These are phyloP conservation scores for Epichloe gansuensis DNA, from an alignment of 2,329 filamentous ascomycete genomes.

Conservation along the genomic window DNA sequence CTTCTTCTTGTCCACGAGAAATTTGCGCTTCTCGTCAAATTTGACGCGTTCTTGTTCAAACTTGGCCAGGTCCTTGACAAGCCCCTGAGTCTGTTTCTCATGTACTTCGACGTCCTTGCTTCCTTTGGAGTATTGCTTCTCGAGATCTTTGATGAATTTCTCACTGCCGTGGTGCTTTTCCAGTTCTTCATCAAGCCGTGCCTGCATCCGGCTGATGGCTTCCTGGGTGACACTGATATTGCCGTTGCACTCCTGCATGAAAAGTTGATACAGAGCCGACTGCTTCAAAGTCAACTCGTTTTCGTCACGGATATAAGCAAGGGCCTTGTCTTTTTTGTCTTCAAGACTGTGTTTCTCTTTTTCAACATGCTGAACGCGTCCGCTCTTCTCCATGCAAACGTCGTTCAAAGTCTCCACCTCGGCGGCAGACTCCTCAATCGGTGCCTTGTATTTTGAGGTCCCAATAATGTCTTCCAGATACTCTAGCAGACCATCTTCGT, in stretches of 20 bases:
- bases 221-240: conserved; percentile 83
- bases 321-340: conserved; percentile 90
- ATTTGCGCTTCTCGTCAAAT: conserved; percentile 95
- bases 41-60: conserved; percentile 96
- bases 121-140: conserved; percentile 73
- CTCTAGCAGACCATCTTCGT: conserved; percentile 90
- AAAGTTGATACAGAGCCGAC: conserved; percentile 84
- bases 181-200: conserved; percentile 72
- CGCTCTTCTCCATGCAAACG: conserved; percentile 87
- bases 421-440: conserved; percentile 83
- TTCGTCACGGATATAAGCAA: conserved; percentile 80
- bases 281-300: conserved; percentile 87
- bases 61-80: conserved; percentile 78
- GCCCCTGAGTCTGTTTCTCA: conserved; percentile 65
- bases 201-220: conserved; percentile 80
- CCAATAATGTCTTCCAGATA: conserved; percentile 98
- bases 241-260: conserved; percentile 75
- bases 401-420: conserved; percentile 92
- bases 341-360: conserved; percentile 90
- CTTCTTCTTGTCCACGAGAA: conserved; percentile 78
- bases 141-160: conserved; percentile 76
- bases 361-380: conserved; percentile 90
- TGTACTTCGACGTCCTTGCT: conserved; percentile 70
- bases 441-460: conserved; percentile 94
- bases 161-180: conserved; percentile 87